phyloP scores from a whole-genome alignment of 2,329 filamentous ascomycete genomes.

The Scedosporium boydii region DNA sequence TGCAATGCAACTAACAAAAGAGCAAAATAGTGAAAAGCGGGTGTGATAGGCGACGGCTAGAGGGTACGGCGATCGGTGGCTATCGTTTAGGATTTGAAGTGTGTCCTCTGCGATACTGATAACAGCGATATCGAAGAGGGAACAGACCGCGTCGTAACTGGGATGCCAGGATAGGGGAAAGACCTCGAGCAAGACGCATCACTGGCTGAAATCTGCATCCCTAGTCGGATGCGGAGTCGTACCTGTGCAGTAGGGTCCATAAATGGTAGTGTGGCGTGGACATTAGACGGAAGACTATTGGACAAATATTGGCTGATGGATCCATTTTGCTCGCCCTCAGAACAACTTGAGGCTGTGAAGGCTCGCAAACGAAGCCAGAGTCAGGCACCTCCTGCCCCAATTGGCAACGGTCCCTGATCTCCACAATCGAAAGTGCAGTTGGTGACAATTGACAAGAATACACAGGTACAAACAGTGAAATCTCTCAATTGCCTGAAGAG shows the following conservation, averaged over 20 bases:
- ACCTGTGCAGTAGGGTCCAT: background rate
- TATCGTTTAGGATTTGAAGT: too few species aligned
- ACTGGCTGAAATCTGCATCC: background rate
- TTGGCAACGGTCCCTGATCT: background rate
- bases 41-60: background rate
- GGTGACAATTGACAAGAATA: too few species aligned
- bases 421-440: too few species aligned
- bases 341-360: background rate
- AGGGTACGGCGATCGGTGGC: background rate
- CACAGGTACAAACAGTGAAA: too few species aligned
- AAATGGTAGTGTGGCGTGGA: background rate
- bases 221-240: background rate
- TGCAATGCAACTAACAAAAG: background rate
- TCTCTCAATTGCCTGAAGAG: too few species aligned
- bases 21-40: background rate
- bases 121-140: too few species aligned
- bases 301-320: background rate
- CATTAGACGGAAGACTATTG: background rate
- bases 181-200: background rate
- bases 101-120: too few species aligned
- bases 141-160: too few species aligned
- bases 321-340: background rate
- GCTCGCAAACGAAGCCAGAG: background rate
- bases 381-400: background rate
- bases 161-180: background rate